phyloP scores from a whole-genome alignment of 1,284 basidiomycete genomes.

The Vanrija sp. region DNA sequence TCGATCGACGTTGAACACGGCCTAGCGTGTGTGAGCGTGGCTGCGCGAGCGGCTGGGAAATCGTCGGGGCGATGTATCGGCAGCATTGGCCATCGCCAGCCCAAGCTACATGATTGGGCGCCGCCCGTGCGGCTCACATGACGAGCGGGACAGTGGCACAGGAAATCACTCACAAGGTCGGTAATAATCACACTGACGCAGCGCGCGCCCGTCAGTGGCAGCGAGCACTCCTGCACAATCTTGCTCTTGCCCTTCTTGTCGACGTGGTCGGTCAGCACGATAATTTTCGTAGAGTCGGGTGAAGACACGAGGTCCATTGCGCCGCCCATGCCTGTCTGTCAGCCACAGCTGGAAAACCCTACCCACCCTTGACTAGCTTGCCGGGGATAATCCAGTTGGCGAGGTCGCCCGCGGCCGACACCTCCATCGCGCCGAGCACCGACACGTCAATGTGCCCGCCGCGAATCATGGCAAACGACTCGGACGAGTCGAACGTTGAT shows the following conservation, averaged over 20 bases:
- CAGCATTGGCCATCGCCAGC: too few species aligned
- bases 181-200: conserved; percentile 88
- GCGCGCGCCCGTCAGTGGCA: conserved; percentile 82
- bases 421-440: conserved; percentile 86
- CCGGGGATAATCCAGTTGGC: conserved; percentile 97
- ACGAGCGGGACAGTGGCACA: too few species aligned
- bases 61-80: too few species aligned
- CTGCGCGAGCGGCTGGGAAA: too few species aligned
- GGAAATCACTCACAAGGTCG: conserved; percentile 56
- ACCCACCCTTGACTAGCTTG: conserved; percentile 71
- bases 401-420: conserved; percentile 84
- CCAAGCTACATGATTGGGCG: too few species aligned
- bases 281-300: conserved; percentile 70
- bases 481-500: conserved; percentile 65
- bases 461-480: conserved; percentile 84
- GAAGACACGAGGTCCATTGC: conserved; percentile 95
- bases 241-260: conserved; percentile 80
- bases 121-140: background rate
- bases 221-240: conserved; percentile 72
- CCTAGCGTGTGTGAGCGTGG: conserved; percentile 38
- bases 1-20: conserved; percentile 84
- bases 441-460: conserved; percentile 93
- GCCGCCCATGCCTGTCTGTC: conserved; percentile 66
- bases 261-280: conserved; percentile 16
- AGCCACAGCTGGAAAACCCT: background rate